Base-by-base conservation (phyloP, 1,284 basidiomycete genomes). In the Baeospora myosura region DNA sequence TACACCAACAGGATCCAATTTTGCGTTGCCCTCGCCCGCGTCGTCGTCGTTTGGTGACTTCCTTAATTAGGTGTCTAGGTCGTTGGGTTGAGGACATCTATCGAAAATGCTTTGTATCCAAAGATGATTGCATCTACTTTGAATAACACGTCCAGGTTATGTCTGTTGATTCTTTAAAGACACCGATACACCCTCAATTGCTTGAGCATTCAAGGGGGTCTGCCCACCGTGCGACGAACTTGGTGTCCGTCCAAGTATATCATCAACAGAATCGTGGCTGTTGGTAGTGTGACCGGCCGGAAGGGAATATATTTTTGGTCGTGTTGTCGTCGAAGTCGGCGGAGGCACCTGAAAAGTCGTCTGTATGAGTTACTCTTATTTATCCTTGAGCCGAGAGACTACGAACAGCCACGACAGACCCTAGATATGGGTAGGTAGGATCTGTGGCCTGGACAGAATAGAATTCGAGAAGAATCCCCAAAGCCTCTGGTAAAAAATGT, bases 401-500 rank as follows among this genome's bases (percentile, higher is more conserved):
- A 65, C 77, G 48, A 47, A 85, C 81, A 49, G 64, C 58, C 42
- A 64, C 54, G 17, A 86, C 66, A 1, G 64, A 47, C 18, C 64
- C 61, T 31, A 85, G 62, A 59, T 81, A 73, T 14, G 74, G 71
- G 38, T 68, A 60, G 4, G 63, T 56, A 17, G 54, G 61, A 34
- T 69, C 60, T 3, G 63, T 53, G 45, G 81, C 77, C 57, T 85
- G 83, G 2, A 71, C 72, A 21, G 65, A 62, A 57, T 87, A 88
- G 55, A 85, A 88, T 55, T 87, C 83, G 2, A 88, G 62, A 28
- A 88, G 63, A 29, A 87, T 76, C 38, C 65, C 61, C 44, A 88
- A 57, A 3, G 74, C 71, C 48, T 82, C 85, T 88, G 41, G 16
- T 33, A 30, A 45, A 41, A 43, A 22, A 35, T 24, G 36, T 37